Evolutionary conservation across 768 basidiomycete species (phyloP).

Genomic region (Xanthoconium purpureum): DNA sequence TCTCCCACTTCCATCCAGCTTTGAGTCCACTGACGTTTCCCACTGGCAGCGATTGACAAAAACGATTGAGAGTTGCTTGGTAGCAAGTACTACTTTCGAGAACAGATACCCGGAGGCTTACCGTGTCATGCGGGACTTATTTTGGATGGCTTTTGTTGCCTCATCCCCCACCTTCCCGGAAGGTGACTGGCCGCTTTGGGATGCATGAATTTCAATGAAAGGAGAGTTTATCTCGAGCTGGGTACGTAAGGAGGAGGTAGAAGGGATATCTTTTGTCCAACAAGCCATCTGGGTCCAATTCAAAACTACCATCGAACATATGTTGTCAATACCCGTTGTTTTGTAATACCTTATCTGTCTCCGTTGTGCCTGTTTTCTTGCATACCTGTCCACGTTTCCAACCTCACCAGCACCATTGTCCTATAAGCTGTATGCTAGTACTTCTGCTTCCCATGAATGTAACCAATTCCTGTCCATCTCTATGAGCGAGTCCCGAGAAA

Average conservation of each 20-base stretch:
- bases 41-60: background rate
- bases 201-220: background rate
- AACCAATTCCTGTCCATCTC: too few species aligned
- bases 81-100: background rate
- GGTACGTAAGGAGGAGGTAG: background rate
- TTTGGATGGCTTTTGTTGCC: slow-evolving; percentile 1
- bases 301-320: background rate
- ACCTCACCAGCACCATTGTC: too few species aligned
- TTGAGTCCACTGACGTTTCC: background rate
- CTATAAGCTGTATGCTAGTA: too few species aligned
- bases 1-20: background rate
- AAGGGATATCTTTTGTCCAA: background rate
- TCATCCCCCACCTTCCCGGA: background rate
- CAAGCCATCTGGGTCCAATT: background rate
- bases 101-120: background rate
- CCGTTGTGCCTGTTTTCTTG: too few species aligned
- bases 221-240: background rate
- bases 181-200: background rate
- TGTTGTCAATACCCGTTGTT: background rate
- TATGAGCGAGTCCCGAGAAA: background rate
- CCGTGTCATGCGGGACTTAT: background rate
- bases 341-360: too few species aligned
- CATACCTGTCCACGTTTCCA: too few species aligned
- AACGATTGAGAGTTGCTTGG: background rate
- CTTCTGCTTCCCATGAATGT: too few species aligned